These are phyloP conservation scores for Sporothrix brunneoviolacea DNA, from an alignment of 2,329 filamentous ascomycete species.

Conservation along the genomic window DNA sequence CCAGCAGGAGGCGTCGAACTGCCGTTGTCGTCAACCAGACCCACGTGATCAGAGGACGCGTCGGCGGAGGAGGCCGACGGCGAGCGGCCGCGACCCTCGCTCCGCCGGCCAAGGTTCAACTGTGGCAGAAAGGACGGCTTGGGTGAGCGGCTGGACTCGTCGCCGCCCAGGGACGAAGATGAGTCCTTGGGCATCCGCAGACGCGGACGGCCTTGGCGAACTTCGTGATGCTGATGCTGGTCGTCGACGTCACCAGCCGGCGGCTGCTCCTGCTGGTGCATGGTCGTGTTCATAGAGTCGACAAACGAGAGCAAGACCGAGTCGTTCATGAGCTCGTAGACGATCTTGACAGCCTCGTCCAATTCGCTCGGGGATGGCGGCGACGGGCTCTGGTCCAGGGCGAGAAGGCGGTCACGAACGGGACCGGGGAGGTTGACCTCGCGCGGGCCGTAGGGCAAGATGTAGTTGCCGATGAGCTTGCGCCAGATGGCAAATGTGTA, in stretches of 20 bases:
- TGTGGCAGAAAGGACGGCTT: slow-evolving; percentile 37
- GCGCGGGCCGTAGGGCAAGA: slow-evolving; percentile 73
- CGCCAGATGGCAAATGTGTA: slow-evolving; percentile 79
- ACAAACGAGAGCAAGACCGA: slow-evolving; percentile 90
- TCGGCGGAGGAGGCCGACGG: slow-evolving; percentile 39
- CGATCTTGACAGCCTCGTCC: slow-evolving; percentile 76
- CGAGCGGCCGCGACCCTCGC: slow-evolving; percentile 33
- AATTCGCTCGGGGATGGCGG: slow-evolving; percentile 70
- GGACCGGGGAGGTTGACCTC: slow-evolving; percentile 87
- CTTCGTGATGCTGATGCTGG: slow-evolving; percentile 2
- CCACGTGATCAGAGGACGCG: slow-evolving; percentile 40
- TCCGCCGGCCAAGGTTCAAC: slow-evolving; percentile 33
- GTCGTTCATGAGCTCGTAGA: slow-evolving; percentile 96
- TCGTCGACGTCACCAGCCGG: background rate
- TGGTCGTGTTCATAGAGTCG: slow-evolving; percentile 48
- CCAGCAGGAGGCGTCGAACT: slow-evolving; percentile 48
- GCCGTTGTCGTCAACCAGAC: slow-evolving; percentile 59
- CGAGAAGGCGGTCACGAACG: slow-evolving; percentile 74
- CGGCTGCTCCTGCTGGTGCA: slow-evolving; percentile 18
- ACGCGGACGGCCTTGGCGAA: slow-evolving; percentile 33
- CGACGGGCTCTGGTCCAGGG: slow-evolving; percentile 47
- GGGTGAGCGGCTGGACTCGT: slow-evolving; percentile 38
- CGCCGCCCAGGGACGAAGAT: slow-evolving; percentile 20
- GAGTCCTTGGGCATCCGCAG: slow-evolving; percentile 33
- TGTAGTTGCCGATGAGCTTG: slow-evolving; percentile 83